Percentiles rank a stretch among this genome's conserved stretches.
Evolutionary conservation across 495 filamentous ascomycete species (phyloP).

Genomic region (Evernia prunastri): DNA sequence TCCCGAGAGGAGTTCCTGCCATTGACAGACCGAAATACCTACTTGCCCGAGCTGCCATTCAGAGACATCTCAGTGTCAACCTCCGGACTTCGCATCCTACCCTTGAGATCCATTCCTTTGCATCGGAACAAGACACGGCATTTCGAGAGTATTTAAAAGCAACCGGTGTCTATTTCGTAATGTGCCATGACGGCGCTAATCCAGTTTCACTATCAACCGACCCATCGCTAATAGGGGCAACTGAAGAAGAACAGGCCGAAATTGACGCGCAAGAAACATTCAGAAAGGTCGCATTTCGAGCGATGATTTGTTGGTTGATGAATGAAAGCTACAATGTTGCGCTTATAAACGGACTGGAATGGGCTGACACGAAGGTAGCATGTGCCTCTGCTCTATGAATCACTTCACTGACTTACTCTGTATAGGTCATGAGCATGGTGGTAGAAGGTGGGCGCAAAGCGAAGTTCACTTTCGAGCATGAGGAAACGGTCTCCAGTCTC

Average conservation of each 20-base stretch:
- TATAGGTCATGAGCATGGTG: conserved; percentile 41
- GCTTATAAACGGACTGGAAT: conserved; percentile 53
- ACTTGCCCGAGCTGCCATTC: conserved; percentile 53
- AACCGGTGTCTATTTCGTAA: conserved; percentile 56
- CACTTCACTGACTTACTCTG: neutral
- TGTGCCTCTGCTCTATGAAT: neutral
- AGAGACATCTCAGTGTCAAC: conserved; percentile 51
- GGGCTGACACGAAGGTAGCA: conserved; percentile 52
- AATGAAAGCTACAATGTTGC: conserved; percentile 48
- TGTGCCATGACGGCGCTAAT: conserved; percentile 57
- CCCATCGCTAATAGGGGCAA: neutral
- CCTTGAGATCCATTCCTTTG: conserved; percentile 43
- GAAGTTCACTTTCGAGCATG: neutral
- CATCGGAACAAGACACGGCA: conserved; percentile 34
- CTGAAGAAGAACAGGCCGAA: neutral
- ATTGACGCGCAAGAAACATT: conserved; percentile 13
- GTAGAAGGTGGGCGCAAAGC: conserved; percentile 33
- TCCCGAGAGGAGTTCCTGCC: conserved; percentile 32
- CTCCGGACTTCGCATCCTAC: conserved; percentile 28
- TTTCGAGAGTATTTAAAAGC: conserved; percentile 50
- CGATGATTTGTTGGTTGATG: conserved; percentile 46
- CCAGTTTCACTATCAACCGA: neutral
- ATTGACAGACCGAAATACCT: conserved; percentile 43
- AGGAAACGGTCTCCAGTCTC: neutral
- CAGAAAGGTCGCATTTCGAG: conserved; percentile 34